A percentile compares a stretch with the other conserved stretches of the same genome.
Evolutionary conservation across 2,329 filamentous ascomycete genomes (phyloP).

Genomic region (Trichoderma citrinoviride): DNA sequence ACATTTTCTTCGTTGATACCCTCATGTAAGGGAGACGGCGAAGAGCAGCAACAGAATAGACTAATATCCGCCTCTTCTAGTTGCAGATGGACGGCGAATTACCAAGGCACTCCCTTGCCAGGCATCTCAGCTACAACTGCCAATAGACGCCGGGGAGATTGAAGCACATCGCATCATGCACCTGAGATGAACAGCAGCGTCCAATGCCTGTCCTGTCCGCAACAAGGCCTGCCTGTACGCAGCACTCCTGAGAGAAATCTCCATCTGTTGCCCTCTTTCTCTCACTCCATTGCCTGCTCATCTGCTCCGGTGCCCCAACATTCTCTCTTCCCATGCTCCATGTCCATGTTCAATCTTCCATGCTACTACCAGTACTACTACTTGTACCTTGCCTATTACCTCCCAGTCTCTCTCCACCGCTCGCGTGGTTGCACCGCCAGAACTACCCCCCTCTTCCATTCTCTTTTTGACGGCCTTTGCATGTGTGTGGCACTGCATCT

Average conservation of each 20-base stretch:
- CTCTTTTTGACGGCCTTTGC: background rate
- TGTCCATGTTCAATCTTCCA: too few relatives aligned
- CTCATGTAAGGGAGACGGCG: background rate
- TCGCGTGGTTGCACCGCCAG: conserved; percentile 13
- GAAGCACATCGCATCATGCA: too few relatives aligned
- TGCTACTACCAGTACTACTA: too few relatives aligned
- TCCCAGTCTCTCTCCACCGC: conserved; percentile 2
- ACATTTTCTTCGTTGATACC: background rate
- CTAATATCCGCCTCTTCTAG: background rate
- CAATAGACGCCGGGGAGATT: too few relatives aligned
- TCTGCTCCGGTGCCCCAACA: too few relatives aligned
- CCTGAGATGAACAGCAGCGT: too few relatives aligned
- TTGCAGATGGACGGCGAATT: background rate
- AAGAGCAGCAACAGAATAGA: background rate
- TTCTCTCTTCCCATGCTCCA: background rate
- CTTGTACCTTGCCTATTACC: too few relatives aligned
- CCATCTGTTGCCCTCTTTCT: background rate
- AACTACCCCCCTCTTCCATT: background rate
- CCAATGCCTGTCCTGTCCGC: too few relatives aligned
- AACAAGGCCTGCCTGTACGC: too few relatives aligned
- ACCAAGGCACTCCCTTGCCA: background rate
- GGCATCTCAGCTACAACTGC: background rate
- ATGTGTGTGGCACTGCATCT: background rate
- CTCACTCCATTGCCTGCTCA: too few relatives aligned
- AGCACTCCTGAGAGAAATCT: background rate